phyloP scores from a whole-genome alignment of 2,329 filamentous ascomycete genomes.

The Colletotrichum sp. region DNA sequence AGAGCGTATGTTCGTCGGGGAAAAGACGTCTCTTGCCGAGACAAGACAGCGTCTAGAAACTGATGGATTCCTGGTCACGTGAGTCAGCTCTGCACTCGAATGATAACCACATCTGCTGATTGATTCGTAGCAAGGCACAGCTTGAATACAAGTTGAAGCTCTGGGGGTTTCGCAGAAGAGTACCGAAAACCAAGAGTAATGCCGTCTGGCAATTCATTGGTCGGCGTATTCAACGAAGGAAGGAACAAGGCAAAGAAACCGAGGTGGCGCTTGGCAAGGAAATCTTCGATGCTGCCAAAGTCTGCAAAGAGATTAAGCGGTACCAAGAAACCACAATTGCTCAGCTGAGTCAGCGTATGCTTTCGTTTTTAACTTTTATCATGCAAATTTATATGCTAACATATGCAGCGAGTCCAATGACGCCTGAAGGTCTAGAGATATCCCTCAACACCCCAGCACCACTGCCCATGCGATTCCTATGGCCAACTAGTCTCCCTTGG shows the following conservation, averaged over 20 bases:
- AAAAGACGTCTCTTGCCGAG: not conserved
- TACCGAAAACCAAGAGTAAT: not conserved
- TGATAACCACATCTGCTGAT: not conserved
- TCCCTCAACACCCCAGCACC: not conserved
- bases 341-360: not conserved
- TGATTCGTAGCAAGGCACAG: not conserved
- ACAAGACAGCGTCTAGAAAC: not conserved
- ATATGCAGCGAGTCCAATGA: not conserved
- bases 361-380: not conserved
- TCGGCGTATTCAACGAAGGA: not conserved
- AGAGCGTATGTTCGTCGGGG: not conserved
- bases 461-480: not conserved
- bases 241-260: not conserved
- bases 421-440: not conserved
- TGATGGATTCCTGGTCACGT: not conserved
- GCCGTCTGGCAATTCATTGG: not conserved
- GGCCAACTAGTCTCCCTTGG: not conserved
- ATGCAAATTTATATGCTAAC: not conserved
- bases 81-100: not conserved
- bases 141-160: conserved; percentile 3
- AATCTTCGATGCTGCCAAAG: not conserved
- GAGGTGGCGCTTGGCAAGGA: not conserved
- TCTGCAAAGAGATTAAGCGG: not conserved
- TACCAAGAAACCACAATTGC: not conserved
- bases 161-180: not conserved